Evolutionary conservation across 2,329 filamentous ascomycete genomes (phyloP).

Genomic region (Arthrobotrys entomopaga): DNA sequence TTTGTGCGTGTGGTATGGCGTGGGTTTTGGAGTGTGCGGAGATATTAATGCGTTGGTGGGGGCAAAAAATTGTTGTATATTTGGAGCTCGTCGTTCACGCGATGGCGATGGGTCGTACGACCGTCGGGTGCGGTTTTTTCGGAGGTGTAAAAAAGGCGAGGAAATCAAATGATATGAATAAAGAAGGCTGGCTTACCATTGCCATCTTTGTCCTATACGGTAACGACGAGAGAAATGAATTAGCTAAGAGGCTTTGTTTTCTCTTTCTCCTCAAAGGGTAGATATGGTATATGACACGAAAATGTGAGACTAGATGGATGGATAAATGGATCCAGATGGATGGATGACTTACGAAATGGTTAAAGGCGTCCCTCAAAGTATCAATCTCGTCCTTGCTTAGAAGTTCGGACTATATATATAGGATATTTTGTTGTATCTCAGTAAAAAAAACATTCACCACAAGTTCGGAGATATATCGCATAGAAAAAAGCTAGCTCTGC

Average conservation of each 20-base stretch:
- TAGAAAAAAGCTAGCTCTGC: not conserved
- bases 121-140: slow-evolving; percentile 9
- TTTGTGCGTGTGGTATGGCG: too few relatives aligned
- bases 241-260: not conserved
- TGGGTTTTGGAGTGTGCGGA: too few relatives aligned
- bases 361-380: slow-evolving; percentile 59
- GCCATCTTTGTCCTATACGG: slow-evolving; percentile 59
- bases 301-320: too few relatives aligned
- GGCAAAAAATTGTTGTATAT: too few relatives aligned
- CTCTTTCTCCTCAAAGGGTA: too few relatives aligned
- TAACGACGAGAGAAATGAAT: not conserved
- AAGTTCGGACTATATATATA: slow-evolving; percentile 8
- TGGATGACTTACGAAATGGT: slow-evolving; percentile 59
- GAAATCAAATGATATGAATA: slow-evolving; percentile 9
- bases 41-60: too few relatives aligned
- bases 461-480: too few relatives aligned
- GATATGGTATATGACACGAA: too few relatives aligned
- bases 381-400: slow-evolving; percentile 58
- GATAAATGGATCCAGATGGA: not conserved
- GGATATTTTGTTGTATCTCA: too few relatives aligned
- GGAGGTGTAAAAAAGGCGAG: not conserved
- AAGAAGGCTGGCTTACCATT: slow-evolving; percentile 57
- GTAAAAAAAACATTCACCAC: too few relatives aligned
- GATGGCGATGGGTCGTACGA: too few relatives aligned
- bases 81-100: too few relatives aligned